A percentile compares a stretch with the other conserved stretches of the same genome.
These are phyloP conservation scores for Echinosophora koreensis DNA, from an alignment of 306 rosid species.

Conservation along the genomic window DNA sequence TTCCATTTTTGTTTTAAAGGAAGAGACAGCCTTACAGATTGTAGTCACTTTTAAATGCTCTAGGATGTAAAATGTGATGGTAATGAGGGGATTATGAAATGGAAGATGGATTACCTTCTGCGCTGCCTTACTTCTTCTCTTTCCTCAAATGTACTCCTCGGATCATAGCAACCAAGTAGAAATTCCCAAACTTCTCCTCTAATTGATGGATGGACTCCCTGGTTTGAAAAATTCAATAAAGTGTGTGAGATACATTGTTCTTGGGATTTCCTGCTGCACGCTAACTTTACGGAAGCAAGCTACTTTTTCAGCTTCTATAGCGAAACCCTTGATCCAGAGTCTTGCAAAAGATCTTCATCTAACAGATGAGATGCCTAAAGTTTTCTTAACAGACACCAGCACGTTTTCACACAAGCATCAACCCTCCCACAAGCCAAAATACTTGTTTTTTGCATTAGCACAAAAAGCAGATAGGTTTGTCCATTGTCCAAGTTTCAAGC, in stretches of 20 bases:
- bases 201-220: slow-evolving; percentile 97
- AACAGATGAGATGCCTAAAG: neutral
- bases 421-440: neutral
- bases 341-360: neutral
- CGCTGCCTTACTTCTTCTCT: slow-evolving; percentile 72
- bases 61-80: slow-evolving; percentile 11
- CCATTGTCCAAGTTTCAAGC: too few relatives aligned
- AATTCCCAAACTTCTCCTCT: slow-evolving; percentile 99
- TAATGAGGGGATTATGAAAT: neutral
- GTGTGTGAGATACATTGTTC: neutral
- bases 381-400: neutral
- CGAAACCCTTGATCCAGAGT: neutral
- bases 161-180: slow-evolving; percentile 93
- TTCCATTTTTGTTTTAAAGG: neutral
- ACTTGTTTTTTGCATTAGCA: neutral
- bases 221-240: slow-evolving; percentile 34
- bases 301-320: neutral
- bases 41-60: neutral
- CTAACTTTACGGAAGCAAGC: neutral
- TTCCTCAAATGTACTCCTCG: slow-evolving; percentile 80
- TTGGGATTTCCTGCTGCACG: neutral
- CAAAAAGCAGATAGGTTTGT: too few relatives aligned
- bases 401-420: neutral
- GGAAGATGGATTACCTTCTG: slow-evolving; percentile 68
- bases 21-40: neutral